Conservation (phyloP, 176 grass and related monocot species). For the Neostapfia colusana region DNA sequence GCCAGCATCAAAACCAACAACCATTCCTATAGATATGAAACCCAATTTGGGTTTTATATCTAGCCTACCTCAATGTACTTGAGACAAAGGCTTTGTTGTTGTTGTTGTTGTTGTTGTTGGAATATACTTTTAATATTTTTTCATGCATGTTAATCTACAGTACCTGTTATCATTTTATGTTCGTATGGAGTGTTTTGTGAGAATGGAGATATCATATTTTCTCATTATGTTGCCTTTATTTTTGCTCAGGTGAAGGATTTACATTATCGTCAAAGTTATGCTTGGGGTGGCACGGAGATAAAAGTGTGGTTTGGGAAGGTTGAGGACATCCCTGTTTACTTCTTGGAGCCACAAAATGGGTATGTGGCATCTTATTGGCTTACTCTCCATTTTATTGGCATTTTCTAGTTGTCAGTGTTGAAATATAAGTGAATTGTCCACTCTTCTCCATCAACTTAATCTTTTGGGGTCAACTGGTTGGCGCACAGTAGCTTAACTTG, state of each 20-base stretch:
- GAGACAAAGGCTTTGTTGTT: too few relatives aligned
- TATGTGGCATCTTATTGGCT: conserved; percentile 32
- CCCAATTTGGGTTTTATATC: too few relatives aligned
- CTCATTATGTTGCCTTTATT: conserved; percentile 32
- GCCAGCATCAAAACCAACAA: too few relatives aligned
- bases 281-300: conserved; percentile 72
- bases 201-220: neutral
- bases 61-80: too few relatives aligned
- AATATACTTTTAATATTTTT: neutral
- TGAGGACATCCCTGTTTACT: conserved; percentile 84
- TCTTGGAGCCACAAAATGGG: conserved; percentile 97
- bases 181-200: neutral
- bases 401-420: neutral
- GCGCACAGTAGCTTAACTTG: too few relatives aligned
- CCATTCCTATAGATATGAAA: too few relatives aligned
- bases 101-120: too few relatives aligned
- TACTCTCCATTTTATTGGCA: neutral
- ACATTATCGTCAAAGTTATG: conserved; percentile 62
- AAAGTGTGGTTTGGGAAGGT: conserved; percentile 96
- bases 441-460: too few relatives aligned
- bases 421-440: too few relatives aligned
- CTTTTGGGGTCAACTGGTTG: too few relatives aligned
- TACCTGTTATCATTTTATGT: conserved; percentile 26
- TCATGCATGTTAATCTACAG: conserved; percentile 7
- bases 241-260: conserved; percentile 75